Conservation (phyloP, 495 filamentous ascomycete species). For the Penicillium paradoxum region DNA sequence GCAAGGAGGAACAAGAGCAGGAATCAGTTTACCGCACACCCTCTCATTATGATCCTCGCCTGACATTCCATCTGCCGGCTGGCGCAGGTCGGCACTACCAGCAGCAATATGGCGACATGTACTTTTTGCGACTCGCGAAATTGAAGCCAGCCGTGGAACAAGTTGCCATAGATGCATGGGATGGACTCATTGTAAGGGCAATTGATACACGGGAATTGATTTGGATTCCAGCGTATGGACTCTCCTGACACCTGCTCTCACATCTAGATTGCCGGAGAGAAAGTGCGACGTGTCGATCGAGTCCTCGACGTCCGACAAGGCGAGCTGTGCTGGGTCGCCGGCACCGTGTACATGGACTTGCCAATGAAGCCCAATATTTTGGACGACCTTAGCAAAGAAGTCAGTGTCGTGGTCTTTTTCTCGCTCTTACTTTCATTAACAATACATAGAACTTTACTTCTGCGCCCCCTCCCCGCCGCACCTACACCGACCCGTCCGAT, state of each 20-base stretch:
- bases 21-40: conserved; percentile 39
- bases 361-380: conserved; percentile 94
- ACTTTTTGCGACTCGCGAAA: conserved; percentile 84
- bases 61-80: conserved; percentile 66
- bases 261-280: conserved; percentile 67
- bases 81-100: conserved; percentile 71
- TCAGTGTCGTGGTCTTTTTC: conserved; percentile 34
- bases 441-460: conserved; percentile 69
- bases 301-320: conserved; percentile 96
- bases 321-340: conserved; percentile 89
- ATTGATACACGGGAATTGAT: neutral
- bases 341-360: conserved; percentile 97
- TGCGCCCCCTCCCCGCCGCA: conserved; percentile 71
- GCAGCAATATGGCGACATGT: conserved; percentile 96
- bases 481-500: conserved; percentile 56
- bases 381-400: conserved; percentile 90
- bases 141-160: conserved; percentile 80
- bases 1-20: conserved; percentile 40
- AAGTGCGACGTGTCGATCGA: conserved; percentile 67
- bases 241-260: neutral
- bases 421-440: neutral
- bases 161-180: conserved; percentile 70
- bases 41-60: conserved; percentile 70
- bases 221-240: neutral
- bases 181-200: conserved; percentile 54